These are phyloP conservation scores for Peronospora destructor DNA, from an alignment of 352 stramenopile genomes.

Conservation along the genomic window DNA sequence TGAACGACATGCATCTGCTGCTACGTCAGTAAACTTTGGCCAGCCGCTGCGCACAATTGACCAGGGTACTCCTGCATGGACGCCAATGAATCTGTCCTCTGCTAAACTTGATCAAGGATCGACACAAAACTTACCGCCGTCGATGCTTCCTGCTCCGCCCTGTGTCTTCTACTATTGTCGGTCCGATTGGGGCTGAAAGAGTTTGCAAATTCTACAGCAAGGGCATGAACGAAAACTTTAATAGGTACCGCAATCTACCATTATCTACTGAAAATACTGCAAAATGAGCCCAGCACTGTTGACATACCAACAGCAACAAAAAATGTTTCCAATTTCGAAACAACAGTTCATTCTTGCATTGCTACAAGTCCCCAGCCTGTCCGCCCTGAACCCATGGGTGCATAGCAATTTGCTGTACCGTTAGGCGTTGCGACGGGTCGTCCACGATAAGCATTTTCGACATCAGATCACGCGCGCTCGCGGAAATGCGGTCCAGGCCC, in stretches of 20 bases:
- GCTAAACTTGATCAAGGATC: slow-evolving; percentile 1
- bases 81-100: slow-evolving; percentile 2
- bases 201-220: background rate
- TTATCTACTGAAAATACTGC: background rate
- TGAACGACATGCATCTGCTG: slow-evolving; percentile 22
- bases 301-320: slow-evolving; percentile 15
- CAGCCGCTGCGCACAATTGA: background rate
- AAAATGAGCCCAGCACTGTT: slow-evolving; percentile 8
- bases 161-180: slow-evolving; percentile 39
- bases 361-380: slow-evolving; percentile 22
- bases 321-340: slow-evolving; percentile 11
- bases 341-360: slow-evolving; percentile 27
- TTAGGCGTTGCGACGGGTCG: slow-evolving; percentile 61
- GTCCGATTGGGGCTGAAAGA: slow-evolving; percentile 47
- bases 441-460: slow-evolving; percentile 80
- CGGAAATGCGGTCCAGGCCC: slow-evolving; percentile 76
- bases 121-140: slow-evolving; percentile 45
- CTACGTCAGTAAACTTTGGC: background rate
- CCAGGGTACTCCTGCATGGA: slow-evolving; percentile 1
- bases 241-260: background rate
- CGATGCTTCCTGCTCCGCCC: slow-evolving; percentile 58
- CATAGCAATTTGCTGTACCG: slow-evolving; percentile 76
- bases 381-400: slow-evolving; percentile 74
- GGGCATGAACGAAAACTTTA: background rate
- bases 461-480: slow-evolving; percentile 66